These are phyloP conservation scores for Linderina pennispora DNA, from an alignment of 192 early-diverging fungal genomes.

Conservation along the genomic window DNA sequence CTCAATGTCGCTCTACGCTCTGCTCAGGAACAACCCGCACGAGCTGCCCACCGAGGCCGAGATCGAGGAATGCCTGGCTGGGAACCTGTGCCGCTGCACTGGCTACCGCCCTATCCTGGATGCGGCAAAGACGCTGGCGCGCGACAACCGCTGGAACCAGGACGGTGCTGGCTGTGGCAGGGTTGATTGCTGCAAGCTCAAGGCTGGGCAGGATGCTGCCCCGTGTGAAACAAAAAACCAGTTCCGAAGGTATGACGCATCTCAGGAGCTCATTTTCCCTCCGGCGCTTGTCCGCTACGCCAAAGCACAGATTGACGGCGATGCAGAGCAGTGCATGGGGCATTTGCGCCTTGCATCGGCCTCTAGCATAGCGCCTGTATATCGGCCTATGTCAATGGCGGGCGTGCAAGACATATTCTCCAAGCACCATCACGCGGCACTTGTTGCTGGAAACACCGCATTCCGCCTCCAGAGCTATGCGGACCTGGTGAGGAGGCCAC, in stretches of 20 bases:
- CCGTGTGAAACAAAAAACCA: not conserved
- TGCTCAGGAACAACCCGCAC: slow-evolving; percentile 58
- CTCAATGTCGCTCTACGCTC: slow-evolving; percentile 66
- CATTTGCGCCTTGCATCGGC: not conserved
- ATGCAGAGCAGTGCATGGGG: not conserved
- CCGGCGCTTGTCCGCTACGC: slow-evolving; percentile 43
- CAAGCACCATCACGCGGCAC: slow-evolving; percentile 51
- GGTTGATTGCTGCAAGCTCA: slow-evolving; percentile 28
- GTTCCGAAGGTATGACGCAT: slow-evolving; percentile 48
- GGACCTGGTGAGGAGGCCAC: slow-evolving; percentile 47
- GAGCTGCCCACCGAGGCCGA: slow-evolving; percentile 50
- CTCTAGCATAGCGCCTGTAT: not conserved
- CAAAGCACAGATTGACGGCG: not conserved
- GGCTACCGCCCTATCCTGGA: slow-evolving; percentile 74
- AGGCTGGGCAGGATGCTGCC: no score
- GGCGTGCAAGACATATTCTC: slow-evolving; percentile 48
- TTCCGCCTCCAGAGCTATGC: slow-evolving; percentile 66
- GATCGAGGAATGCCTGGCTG: slow-evolving; percentile 67
- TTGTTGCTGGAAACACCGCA: slow-evolving; percentile 69
- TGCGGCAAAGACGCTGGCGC: slow-evolving; percentile 52
- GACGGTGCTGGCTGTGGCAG: slow-evolving; percentile 45
- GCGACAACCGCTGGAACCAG: slow-evolving; percentile 16
- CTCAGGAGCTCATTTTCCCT: slow-evolving; percentile 54
- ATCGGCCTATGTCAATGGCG: slow-evolving; percentile 42
- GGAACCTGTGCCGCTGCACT: slow-evolving; percentile 74